Percentiles rank a stretch among this genome's conserved stretches.
Conservation (phyloP, 768 basidiomycete species). For the Holtermannia corniformis region DNA sequence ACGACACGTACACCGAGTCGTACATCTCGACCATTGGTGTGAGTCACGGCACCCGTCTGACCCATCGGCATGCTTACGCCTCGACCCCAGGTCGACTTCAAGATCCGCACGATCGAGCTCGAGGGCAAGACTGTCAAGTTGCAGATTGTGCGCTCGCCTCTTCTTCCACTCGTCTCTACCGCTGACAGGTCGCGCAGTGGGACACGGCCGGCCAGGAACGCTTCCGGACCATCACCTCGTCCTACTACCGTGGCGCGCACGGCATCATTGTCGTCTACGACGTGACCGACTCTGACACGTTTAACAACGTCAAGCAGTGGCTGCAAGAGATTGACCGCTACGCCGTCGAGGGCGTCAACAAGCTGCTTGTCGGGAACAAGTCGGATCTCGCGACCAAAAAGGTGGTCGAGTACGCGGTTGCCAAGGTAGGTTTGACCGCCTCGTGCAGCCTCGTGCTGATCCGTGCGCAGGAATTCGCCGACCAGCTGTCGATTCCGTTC, state of each 20-base stretch:
- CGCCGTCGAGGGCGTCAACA: conserved; percentile 97
- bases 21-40: conserved; percentile 96
- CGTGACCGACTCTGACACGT: conserved; percentile 87
- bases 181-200: conserved; percentile 53
- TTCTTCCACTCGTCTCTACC: not conserved
- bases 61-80: no score
- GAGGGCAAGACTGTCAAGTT: conserved; percentile 97
- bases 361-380: conserved; percentile 98
- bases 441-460: conserved; percentile 51
- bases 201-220: conserved; percentile 98
- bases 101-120: conserved; percentile 93
- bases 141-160: conserved; percentile 68
- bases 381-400: conserved; percentile 97
- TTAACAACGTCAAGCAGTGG: conserved; percentile 86
- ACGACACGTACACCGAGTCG: conserved; percentile 98
- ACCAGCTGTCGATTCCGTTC: conserved; percentile 89
- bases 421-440: conserved; percentile 8
- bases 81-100: conserved; percentile 61
- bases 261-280: conserved; percentile 95
- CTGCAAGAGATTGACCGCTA: conserved; percentile 97
- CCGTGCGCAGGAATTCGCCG: conserved; percentile 85
- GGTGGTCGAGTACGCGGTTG: conserved; percentile 49
- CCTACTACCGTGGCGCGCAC: conserved; percentile 97
- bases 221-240: conserved; percentile 95
- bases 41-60: no score